Evolutionary conservation across 2,329 filamentous ascomycete genomes (phyloP).

Genomic region (Emmonsiellopsis sp.): DNA sequence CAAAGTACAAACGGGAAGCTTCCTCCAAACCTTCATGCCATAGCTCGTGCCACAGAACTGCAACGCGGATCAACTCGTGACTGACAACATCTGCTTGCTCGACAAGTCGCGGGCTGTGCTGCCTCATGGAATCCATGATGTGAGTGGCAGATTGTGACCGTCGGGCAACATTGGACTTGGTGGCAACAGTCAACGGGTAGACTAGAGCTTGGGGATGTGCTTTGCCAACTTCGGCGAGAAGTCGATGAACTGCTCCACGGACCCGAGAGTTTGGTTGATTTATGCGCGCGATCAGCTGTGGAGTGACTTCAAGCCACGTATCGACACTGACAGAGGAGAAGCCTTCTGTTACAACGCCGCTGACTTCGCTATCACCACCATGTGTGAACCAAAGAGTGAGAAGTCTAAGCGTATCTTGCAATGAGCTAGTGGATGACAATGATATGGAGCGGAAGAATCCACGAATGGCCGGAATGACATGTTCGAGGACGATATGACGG

Average conservation of each 20-base stretch:
- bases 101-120: slow-evolving; percentile 84
- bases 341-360: slow-evolving; percentile 76
- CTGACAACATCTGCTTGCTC: slow-evolving; percentile 94
- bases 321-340: slow-evolving; percentile 89
- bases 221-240: slow-evolving; percentile 85
- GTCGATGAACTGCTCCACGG: slow-evolving; percentile 79
- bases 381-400: slow-evolving; percentile 96
- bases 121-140: slow-evolving; percentile 97
- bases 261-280: slow-evolving; percentile 89
- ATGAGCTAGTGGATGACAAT: slow-evolving; percentile 77
- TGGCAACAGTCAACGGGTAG: slow-evolving; percentile 92
- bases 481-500: slow-evolving; percentile 62
- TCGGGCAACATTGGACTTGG: slow-evolving; percentile 84
- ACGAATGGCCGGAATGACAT: slow-evolving; percentile 87
- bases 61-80: slow-evolving; percentile 91
- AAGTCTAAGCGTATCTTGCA: slow-evolving; percentile 88
- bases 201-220: slow-evolving; percentile 93
- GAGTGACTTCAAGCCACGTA: slow-evolving; percentile 97
- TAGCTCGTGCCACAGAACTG: slow-evolving; percentile 95
- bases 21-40: slow-evolving; percentile 99
- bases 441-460: slow-evolving; percentile 98
- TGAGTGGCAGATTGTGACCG: slow-evolving; percentile 79
- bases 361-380: slow-evolving; percentile 80
- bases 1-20: slow-evolving; percentile 92
- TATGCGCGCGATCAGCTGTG: slow-evolving; percentile 92